phyloP scores from a whole-genome alignment of 495 filamentous ascomycete species.

The Aspergillus panamensis region DNA sequence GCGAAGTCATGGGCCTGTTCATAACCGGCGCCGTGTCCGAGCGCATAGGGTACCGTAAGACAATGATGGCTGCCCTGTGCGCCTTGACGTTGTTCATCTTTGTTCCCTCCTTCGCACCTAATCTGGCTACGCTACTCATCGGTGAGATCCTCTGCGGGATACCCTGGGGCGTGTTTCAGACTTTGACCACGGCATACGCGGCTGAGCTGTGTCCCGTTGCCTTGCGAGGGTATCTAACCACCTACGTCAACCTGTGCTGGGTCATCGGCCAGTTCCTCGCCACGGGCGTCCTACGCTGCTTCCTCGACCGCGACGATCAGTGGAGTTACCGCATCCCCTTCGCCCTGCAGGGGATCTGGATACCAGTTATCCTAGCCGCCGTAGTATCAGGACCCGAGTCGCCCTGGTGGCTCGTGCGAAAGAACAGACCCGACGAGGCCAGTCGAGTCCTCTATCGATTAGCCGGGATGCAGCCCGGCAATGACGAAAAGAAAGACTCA shows the following conservation, averaged over 20 bases:
- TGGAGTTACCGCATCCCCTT: conserved; percentile 63
- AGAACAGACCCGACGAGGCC: conserved; percentile 57
- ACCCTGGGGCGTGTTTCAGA: conserved; percentile 74
- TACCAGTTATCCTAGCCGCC: conserved; percentile 59
- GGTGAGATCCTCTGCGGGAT: conserved; percentile 70
- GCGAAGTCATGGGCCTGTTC: conserved; percentile 65
- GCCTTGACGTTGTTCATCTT: conserved; percentile 59
- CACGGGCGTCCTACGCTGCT: conserved; percentile 59
- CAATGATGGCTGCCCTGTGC: conserved; percentile 55
- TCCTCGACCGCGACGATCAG: conserved; percentile 45
- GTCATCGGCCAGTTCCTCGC: conserved; percentile 65
- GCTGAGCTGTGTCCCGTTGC: conserved; percentile 67
- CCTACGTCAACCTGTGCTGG: conserved; percentile 74
- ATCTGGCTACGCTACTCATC: conserved; percentile 56
- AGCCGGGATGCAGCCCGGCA: neutral
- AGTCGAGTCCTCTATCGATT: conserved; percentile 57
- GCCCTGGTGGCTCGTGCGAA: conserved; percentile 72
- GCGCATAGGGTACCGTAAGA: conserved; percentile 60
- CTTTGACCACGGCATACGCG: conserved; percentile 66
- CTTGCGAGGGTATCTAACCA: conserved; percentile 67
- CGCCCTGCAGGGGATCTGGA: conserved; percentile 73
- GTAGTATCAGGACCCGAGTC: conserved; percentile 64
- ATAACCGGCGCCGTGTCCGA: conserved; percentile 65
- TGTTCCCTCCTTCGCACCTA: conserved; percentile 65
- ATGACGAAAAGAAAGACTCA: conserved; percentile 33